These are phyloP conservation scores for Sequoia sempervirens DNA, from an alignment of 75 land plant genomes.

Conservation along the genomic window DNA sequence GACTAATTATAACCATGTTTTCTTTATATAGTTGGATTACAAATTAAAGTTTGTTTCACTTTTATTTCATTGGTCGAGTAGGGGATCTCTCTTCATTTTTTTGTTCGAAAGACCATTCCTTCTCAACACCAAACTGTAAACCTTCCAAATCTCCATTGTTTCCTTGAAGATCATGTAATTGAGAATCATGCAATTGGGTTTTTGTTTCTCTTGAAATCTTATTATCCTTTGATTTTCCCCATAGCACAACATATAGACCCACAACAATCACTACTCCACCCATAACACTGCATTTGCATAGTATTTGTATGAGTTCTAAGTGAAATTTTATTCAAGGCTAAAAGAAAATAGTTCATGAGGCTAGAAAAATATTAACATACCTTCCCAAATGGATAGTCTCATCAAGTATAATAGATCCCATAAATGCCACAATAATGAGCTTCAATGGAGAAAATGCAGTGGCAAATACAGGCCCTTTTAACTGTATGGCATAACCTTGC, in stretches of 20 bases:
- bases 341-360: neutral
- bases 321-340: neutral
- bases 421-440: neutral
- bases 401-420: neutral
- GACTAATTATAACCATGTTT: too few relatives aligned
- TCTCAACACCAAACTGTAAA: neutral
- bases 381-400: neutral
- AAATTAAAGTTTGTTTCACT: too few relatives aligned
- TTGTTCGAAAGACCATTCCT: neutral
- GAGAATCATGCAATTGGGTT: neutral
- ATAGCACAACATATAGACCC: neutral
- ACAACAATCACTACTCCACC: neutral
- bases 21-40: too few relatives aligned
- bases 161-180: neutral
- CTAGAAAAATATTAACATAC: neutral
- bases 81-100: neutral
- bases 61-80: too few relatives aligned
- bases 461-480: neutral
- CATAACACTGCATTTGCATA: neutral
- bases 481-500: neutral
- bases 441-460: neutral
- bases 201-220: neutral
- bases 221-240: neutral
- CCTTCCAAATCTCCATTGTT: neutral
- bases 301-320: neutral